Conservation (phyloP, 2,329 filamentous ascomycete species). For the Capronia coronata region DNA sequence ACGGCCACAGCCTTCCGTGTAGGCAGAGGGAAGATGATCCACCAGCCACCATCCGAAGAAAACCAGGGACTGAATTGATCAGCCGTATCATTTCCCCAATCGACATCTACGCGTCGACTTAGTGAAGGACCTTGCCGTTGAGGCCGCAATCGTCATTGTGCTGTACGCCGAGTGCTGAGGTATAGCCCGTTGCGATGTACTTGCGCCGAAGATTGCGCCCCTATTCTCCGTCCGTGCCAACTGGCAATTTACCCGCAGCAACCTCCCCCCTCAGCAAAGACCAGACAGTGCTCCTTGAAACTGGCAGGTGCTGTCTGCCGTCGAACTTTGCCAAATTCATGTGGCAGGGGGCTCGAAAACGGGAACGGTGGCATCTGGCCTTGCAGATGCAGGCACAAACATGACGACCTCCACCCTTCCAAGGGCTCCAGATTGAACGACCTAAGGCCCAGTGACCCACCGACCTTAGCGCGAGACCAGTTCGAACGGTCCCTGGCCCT, state of each 20-base stretch:
- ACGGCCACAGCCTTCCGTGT: slow-evolving; percentile 11
- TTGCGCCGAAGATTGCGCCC: slow-evolving; percentile 5
- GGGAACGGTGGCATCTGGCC: slow-evolving; percentile 10
- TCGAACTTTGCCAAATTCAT: slow-evolving; percentile 14
- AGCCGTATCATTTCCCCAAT: slow-evolving; percentile 1
- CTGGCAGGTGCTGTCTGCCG: slow-evolving; percentile 16
- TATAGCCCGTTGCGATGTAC: too few relatives aligned
- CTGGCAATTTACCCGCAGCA: slow-evolving; percentile 9
- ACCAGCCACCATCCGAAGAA: slow-evolving; percentile 17
- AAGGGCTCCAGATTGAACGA: slow-evolving; percentile 1
- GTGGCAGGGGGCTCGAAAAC: slow-evolving; percentile 17
- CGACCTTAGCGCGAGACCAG: slow-evolving; percentile 3
- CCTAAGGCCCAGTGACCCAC: slow-evolving; percentile 4
- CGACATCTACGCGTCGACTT: neutral
- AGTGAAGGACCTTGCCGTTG: slow-evolving; percentile 4
- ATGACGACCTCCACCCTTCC: slow-evolving; percentile 1
- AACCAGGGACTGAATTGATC: slow-evolving; percentile 6
- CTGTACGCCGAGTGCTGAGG: too few relatives aligned
- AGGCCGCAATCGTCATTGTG: slow-evolving; percentile 2
- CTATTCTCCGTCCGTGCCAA: slow-evolving; percentile 11
- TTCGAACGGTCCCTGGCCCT: slow-evolving; percentile 9
- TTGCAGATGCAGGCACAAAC: slow-evolving; percentile 13
- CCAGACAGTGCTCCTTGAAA: slow-evolving; percentile 17
- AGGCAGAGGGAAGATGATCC: neutral
- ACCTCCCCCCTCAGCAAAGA: slow-evolving; percentile 10